Conservation (phyloP, 164 flowering plant species). For the Stephania cephalantha region DNA sequence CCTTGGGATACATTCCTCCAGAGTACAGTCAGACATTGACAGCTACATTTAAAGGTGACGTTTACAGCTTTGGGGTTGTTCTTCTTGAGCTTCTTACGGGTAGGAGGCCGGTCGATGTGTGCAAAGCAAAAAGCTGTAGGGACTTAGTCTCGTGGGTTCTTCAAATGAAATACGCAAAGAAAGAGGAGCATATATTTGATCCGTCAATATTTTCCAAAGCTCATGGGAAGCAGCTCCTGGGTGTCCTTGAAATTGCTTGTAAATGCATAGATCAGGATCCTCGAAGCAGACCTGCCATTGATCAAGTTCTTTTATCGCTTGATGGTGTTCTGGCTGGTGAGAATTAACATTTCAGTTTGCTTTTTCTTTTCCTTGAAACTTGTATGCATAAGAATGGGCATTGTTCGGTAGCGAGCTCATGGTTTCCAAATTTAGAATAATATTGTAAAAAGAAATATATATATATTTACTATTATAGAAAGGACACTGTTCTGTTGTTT, state of each 20-base stretch:
- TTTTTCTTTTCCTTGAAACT: conserved; percentile 1
- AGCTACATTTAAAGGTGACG: conserved; percentile 81
- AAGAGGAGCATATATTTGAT: conserved; percentile 50
- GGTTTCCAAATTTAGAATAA: neutral
- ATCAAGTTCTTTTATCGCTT: conserved; percentile 63
- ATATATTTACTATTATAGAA: neutral
- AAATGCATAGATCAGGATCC: conserved; percentile 60
- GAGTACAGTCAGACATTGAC: conserved; percentile 67
- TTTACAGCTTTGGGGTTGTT: conserved; percentile 84
- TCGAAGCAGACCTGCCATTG: conserved; percentile 55
- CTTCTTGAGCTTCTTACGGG: conserved; percentile 77
- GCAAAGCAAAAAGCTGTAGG: conserved; percentile 59
- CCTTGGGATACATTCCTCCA: conserved; percentile 84
- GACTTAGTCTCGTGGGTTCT: conserved; percentile 78
- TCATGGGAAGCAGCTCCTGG: conserved; percentile 43
- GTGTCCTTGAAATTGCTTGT: conserved; percentile 59
- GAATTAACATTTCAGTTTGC: conserved; percentile 13
- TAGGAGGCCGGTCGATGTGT: conserved; percentile 66
- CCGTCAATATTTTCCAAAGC: conserved; percentile 41
- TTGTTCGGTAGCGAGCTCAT: neutral
- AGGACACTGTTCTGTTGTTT: neutral
- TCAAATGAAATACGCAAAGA: conserved; percentile 52
- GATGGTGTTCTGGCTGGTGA: conserved; percentile 30
- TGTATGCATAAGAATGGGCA: neutral
- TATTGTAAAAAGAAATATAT: conserved; percentile 9